Evolutionary conservation across 2,329 filamentous ascomycete genomes (phyloP), one percentile per base, ranked within the genome.

Genomic region (Nigrospora osmanthi): DNA sequence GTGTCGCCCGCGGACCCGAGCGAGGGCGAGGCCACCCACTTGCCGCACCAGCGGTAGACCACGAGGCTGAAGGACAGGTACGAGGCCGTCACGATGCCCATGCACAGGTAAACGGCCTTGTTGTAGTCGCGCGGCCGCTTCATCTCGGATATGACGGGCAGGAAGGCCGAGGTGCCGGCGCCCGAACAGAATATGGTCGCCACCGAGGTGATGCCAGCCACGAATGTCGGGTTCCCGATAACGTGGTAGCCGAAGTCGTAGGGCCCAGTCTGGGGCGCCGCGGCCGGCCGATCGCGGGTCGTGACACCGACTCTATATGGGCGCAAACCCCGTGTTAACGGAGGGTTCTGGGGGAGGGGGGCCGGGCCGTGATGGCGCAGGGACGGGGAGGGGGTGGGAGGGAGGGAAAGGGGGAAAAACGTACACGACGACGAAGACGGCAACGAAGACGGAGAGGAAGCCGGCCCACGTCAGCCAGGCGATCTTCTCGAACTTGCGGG

Each of bases 91-190:
- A 80, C 76, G 42, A 83, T 59, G 14, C 60, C 65, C 77, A 81
- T 80, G 59, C 75, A 79, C 13, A 73, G 59, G 54, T 73, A 81
- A 0, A 83, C 66, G 0, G 80, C 73, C 58, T 81, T 82, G 48
- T 70, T 71, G 58, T 76, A 84, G 51, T 82, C 76, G 16, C 66
- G 67, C 0, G 80, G 80, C 30, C 70, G 67, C 36, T 65, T 67
- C 79, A 85, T 85, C 62, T 85, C 81, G 0, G 74, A 76, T 43
- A 84, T 83, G 47, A 85, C 76, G 5, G 79, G 78, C 2, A 84
- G 62, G 54, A 83, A 84, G 2, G 77, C 76, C 0, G 72, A 75
- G 0, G 78, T 81, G 15, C 74, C 77, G 0, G 78, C 75, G 7
- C 70, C 72, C 2, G 76, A 78, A 46, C 76, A 72, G 60, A 83